Conservation (phyloP, 495 filamentous ascomycete species). For the Penicillium coprophilum region DNA sequence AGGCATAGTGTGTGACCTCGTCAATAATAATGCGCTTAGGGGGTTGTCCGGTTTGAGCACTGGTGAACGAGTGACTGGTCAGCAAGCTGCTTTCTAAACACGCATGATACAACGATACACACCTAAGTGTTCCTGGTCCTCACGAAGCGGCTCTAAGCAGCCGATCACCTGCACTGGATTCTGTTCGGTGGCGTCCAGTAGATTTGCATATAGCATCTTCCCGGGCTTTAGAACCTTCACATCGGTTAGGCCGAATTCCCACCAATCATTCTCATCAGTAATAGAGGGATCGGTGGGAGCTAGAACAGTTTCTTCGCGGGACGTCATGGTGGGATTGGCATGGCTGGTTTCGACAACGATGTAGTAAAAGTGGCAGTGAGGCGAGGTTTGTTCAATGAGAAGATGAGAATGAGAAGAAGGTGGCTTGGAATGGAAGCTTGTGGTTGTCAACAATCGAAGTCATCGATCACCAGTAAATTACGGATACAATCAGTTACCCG, state of each 20-base stretch:
- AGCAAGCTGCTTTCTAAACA: constrained; percentile 23
- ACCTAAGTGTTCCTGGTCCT: constrained; percentile 45
- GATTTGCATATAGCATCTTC: constrained; percentile 51
- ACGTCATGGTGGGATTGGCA: constrained; percentile 46
- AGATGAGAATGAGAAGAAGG: constrained; percentile 8
- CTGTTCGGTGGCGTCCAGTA: constrained; percentile 53
- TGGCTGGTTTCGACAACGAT: constrained; percentile 20
- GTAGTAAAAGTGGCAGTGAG: background rate
- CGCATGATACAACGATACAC: constrained; percentile 21
- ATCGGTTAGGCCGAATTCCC: constrained; percentile 54
- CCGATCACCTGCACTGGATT: constrained; percentile 58
- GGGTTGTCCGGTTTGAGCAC: constrained; percentile 49
- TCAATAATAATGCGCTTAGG: constrained; percentile 62
- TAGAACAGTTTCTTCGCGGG: constrained; percentile 56
- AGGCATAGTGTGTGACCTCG: constrained; percentile 64
- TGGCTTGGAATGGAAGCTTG: constrained; percentile 13
- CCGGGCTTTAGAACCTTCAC: constrained; percentile 51
- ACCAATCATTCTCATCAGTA: constrained; percentile 59
- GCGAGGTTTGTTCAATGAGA: background rate
- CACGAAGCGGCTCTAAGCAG: constrained; percentile 47
- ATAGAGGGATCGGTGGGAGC: constrained; percentile 53
- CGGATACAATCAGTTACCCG: constrained; percentile 15
- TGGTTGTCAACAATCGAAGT: constrained; percentile 18
- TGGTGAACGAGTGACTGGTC: constrained; percentile 20
- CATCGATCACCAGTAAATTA: constrained; percentile 23